These are phyloP conservation scores for Aegilops speltoides DNA, from an alignment of 176 grass and related monocot species.

Conservation along the genomic window DNA sequence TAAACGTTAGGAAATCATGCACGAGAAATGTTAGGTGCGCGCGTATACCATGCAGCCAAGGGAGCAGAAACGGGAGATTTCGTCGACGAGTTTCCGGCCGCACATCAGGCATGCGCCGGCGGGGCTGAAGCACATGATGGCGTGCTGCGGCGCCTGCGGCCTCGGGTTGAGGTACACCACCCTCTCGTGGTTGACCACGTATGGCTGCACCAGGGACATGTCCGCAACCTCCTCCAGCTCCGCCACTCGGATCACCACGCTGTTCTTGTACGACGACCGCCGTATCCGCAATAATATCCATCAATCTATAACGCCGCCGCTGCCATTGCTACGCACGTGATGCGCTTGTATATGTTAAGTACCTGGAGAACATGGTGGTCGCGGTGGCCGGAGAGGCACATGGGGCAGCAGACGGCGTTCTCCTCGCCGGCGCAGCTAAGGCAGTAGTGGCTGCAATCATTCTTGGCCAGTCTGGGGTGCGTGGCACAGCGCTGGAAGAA, in stretches of 20 bases:
- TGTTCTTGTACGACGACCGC: too few species aligned
- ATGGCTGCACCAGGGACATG: background rate
- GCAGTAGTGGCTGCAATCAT: conserved; percentile 12
- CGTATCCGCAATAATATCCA: too few species aligned
- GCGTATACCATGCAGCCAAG: conserved; percentile 65
- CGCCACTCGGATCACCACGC: too few species aligned
- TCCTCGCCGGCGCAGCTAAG: background rate
- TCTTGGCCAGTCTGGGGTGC: background rate
- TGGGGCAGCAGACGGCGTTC: background rate
- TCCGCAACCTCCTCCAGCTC: background rate
- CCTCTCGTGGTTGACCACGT: background rate
- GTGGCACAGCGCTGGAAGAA: conserved; percentile 3
- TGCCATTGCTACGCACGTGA: background rate
- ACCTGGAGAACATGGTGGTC: conserved; percentile 16
- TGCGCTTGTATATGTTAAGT: background rate
- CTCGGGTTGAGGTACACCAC: background rate
- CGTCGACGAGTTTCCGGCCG: background rate
- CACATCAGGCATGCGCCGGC: background rate
- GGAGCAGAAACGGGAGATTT: conserved; percentile 63
- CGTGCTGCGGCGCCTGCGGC: background rate
- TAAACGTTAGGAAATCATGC: background rate
- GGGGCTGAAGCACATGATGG: background rate
- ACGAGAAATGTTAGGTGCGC: background rate
- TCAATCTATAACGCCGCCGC: background rate
- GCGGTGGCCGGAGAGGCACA: background rate